Evolutionary conservation across 148 eudicot genomes (phyloP).

Genomic region (Silene latifolia): DNA sequence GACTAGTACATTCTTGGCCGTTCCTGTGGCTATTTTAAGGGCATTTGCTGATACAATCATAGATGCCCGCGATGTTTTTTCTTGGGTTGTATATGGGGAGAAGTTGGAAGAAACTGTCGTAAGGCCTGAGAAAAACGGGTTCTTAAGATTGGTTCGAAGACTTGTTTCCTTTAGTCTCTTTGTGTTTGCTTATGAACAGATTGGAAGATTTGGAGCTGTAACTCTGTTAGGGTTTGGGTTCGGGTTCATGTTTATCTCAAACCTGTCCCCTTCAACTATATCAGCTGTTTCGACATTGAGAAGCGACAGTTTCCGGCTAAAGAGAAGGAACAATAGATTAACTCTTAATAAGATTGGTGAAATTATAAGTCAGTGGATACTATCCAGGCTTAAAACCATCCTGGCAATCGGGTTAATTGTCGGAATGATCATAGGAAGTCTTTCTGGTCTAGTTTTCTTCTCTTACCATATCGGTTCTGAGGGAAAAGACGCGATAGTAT

Average conservation of each 20-base stretch:
- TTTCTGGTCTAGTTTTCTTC: slow-evolving; percentile 53
- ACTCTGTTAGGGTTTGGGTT: slow-evolving; percentile 40
- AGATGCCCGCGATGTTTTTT: slow-evolving; percentile 39
- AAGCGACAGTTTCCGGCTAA: slow-evolving; percentile 51
- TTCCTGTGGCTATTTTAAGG: slow-evolving; percentile 54
- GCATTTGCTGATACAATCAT: slow-evolving; percentile 53
- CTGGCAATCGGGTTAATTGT: slow-evolving; percentile 64
- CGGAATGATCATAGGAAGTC: slow-evolving; percentile 53
- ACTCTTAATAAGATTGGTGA: slow-evolving; percentile 7
- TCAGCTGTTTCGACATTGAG: slow-evolving; percentile 46
- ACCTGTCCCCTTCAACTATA: slow-evolving; percentile 48
- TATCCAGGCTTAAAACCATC: slow-evolving; percentile 53
- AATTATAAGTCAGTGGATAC: slow-evolving; percentile 22
- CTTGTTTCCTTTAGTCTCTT: slow-evolving; percentile 62
- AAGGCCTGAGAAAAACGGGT: slow-evolving; percentile 45
- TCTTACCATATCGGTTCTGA: slow-evolving; percentile 69
- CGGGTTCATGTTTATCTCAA: slow-evolving; percentile 52
- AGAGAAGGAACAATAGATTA: slow-evolving; percentile 3
- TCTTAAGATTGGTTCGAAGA: slow-evolving; percentile 51
- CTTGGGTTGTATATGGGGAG: slow-evolving; percentile 33
- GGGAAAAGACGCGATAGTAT: slow-evolving; percentile 68
- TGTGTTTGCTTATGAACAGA: slow-evolving; percentile 54
- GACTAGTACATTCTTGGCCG: slow-evolving; percentile 48
- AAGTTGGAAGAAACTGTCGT: slow-evolving; percentile 15
- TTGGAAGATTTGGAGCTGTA: slow-evolving; percentile 47